phyloP scores from a whole-genome alignment of 108 stramenopile genomes.

The Nitzschia inconspicua region DNA sequence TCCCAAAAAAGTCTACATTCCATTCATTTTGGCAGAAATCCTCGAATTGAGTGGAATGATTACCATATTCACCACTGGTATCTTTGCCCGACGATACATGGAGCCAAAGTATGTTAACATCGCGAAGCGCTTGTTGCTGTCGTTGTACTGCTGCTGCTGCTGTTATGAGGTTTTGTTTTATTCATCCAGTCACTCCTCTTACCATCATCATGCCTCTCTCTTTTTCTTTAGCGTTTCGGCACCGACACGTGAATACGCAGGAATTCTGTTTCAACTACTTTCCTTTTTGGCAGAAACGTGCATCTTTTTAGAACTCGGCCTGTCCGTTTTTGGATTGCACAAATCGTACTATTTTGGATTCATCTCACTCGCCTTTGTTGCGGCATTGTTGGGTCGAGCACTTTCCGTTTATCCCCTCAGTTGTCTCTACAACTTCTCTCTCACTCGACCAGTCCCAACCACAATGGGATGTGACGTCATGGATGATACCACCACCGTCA shows the following conservation, averaged over 20 bases:
- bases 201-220: too few species aligned
- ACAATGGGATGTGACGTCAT: not conserved
- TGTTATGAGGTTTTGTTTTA: too few species aligned
- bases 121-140: too few species aligned
- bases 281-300: constrained; percentile 70
- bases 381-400: constrained; percentile 61
- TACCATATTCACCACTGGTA: constrained; percentile 82
- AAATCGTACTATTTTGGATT: constrained; percentile 37
- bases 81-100: constrained; percentile 54
- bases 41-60: constrained; percentile 77
- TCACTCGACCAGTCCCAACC: constrained; percentile 7
- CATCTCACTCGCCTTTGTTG: constrained; percentile 46
- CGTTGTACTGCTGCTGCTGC: too few species aligned
- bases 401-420: constrained; percentile 58
- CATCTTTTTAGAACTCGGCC: constrained; percentile 83
- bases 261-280: constrained; percentile 39
- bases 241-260: constrained; percentile 28
- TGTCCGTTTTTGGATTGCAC: constrained; percentile 46
- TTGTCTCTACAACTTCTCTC: constrained; percentile 27
- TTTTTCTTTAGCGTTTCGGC: constrained; percentile 56
- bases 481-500: not conserved
- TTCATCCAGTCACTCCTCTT: too few species aligned
- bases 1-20: too few species aligned
- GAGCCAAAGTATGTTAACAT: too few species aligned
- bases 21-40: constrained; percentile 60